A percentile compares a stretch with the other conserved stretches of the same genome.
phyloP scores from a whole-genome alignment of 2,329 filamentous ascomycete species.

The Cordyceps cicadae region DNA sequence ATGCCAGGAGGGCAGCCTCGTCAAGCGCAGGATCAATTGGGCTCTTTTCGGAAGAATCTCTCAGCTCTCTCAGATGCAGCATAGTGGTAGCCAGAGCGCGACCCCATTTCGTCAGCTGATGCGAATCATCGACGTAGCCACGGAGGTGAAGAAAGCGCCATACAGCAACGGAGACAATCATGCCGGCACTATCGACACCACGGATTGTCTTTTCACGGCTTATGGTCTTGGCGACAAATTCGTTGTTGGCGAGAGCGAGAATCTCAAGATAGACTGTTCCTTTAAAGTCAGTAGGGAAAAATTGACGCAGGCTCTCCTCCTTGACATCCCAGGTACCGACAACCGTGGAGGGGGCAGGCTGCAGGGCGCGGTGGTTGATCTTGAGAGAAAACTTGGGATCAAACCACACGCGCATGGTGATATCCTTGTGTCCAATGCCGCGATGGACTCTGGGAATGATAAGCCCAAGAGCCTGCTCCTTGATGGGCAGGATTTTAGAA shows the following conservation, averaged over 20 bases:
- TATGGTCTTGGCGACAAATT: slow-evolving; percentile 63
- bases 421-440: slow-evolving; percentile 72
- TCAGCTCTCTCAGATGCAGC: slow-evolving; percentile 50
- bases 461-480: slow-evolving; percentile 68
- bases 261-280: slow-evolving; percentile 49
- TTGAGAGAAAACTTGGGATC: slow-evolving; percentile 58
- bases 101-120: slow-evolving; percentile 78
- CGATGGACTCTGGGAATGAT: slow-evolving; percentile 73
- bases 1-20: slow-evolving; percentile 72
- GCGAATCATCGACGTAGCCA: slow-evolving; percentile 71
- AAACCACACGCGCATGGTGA: slow-evolving; percentile 78
- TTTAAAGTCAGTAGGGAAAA: slow-evolving; percentile 35
- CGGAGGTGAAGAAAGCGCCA: slow-evolving; percentile 88
- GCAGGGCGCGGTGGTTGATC: slow-evolving; percentile 52
- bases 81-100: slow-evolving; percentile 66
- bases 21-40: slow-evolving; percentile 45
- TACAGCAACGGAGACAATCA: slow-evolving; percentile 63
- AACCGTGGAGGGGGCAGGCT: slow-evolving; percentile 38
- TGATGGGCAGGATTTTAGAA: slow-evolving; percentile 62
- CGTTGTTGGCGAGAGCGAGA: slow-evolving; percentile 56
- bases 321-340: slow-evolving; percentile 65
- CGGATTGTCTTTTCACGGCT: slow-evolving; percentile 49
- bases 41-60: slow-evolving; percentile 41
- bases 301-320: slow-evolving; percentile 43
- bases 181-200: slow-evolving; percentile 57